Evolutionary conservation across 805 yeast genomes (phyloP).

Genomic region (Pichia cephalocereana): DNA sequence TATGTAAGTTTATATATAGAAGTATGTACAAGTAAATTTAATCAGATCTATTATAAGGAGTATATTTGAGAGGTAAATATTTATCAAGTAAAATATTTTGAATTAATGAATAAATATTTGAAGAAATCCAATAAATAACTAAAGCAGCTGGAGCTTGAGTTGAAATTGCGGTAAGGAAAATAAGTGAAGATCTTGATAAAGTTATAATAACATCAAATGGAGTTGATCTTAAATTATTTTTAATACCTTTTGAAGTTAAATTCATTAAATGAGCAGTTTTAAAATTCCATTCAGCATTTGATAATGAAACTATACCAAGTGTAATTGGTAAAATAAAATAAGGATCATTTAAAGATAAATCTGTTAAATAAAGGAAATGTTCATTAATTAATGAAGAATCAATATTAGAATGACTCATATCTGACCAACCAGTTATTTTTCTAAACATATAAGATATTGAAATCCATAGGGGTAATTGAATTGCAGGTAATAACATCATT

Average conservation of each 20-base stretch:
- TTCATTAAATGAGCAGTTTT: constrained; percentile 49
- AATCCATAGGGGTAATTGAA: constrained; percentile 86
- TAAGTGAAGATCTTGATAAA: constrained; percentile 63
- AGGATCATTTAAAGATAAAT: constrained; percentile 54
- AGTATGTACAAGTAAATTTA: too few relatives aligned
- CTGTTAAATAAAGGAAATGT: constrained; percentile 52
- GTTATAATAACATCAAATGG: constrained; percentile 57
- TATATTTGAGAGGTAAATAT: constrained; percentile 47
- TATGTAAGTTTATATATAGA: too few relatives aligned
- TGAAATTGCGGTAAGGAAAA: constrained; percentile 74
- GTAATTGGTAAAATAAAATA: constrained; percentile 56
- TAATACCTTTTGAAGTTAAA: constrained; percentile 31
- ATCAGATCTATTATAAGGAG: constrained; percentile 31
- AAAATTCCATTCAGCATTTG: constrained; percentile 78
- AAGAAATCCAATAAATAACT: constrained; percentile 83
- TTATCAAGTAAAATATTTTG: constrained; percentile 70
- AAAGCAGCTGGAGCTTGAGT: constrained; percentile 82
- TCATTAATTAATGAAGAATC: constrained; percentile 43
- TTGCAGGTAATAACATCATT: constrained; percentile 59
- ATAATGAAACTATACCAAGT: constrained; percentile 60
- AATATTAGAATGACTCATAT: constrained; percentile 30
- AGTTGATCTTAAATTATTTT: constrained; percentile 42
- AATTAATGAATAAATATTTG: constrained; percentile 63
- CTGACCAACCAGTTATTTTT: constrained; percentile 60
- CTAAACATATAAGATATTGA: constrained; percentile 68